These are phyloP conservation scores for Escovopsis weberi DNA, from an alignment of 2,329 filamentous ascomycete genomes.

Conservation along the genomic window DNA sequence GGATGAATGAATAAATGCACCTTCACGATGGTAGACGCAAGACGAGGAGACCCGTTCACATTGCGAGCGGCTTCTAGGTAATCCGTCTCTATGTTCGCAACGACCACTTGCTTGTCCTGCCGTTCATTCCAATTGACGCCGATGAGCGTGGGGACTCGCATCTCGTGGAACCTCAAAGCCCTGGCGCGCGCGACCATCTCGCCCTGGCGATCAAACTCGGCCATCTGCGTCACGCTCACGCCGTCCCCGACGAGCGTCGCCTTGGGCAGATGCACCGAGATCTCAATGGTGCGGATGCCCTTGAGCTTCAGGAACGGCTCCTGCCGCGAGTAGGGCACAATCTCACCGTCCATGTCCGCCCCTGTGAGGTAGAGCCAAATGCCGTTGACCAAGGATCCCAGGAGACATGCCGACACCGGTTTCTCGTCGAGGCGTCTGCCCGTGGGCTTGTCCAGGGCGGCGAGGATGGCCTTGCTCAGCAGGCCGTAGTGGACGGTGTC, in stretches of 20 bases:
- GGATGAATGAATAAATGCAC: too few relatives aligned
- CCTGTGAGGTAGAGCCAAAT: conserved; percentile 21
- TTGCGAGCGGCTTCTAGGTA: conserved; percentile 22
- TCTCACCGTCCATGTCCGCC: conserved; percentile 6
- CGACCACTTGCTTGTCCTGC: conserved; percentile 47
- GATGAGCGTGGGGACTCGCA: conserved; percentile 53
- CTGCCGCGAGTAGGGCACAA: conserved; percentile 3
- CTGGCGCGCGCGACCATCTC: conserved; percentile 14
- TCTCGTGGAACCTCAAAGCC: conserved; percentile 35
- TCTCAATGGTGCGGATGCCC: conserved; percentile 30
- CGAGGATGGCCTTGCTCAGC: conserved; percentile 50
- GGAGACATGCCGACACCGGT: not conserved
- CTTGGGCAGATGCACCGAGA: conserved; percentile 49
- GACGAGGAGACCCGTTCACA: too few relatives aligned
- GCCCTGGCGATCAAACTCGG: conserved; percentile 21
- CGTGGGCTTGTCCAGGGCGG: conserved; percentile 21
- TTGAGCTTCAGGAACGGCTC: conserved; percentile 15
- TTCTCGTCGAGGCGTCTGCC: not conserved
- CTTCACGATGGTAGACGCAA: too few relatives aligned
- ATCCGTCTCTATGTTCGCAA: conserved; percentile 49
- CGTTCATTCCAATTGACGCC: conserved; percentile 63
- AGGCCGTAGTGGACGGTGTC: conserved; percentile 65
- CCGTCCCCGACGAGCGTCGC: conserved; percentile 51
- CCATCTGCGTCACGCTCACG: conserved; percentile 35
- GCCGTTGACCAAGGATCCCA: conserved; percentile 10